Base-by-base conservation (phyloP, 2,329 filamentous ascomycete genomes). In the Ophiosphaerella herpotricha region DNA sequence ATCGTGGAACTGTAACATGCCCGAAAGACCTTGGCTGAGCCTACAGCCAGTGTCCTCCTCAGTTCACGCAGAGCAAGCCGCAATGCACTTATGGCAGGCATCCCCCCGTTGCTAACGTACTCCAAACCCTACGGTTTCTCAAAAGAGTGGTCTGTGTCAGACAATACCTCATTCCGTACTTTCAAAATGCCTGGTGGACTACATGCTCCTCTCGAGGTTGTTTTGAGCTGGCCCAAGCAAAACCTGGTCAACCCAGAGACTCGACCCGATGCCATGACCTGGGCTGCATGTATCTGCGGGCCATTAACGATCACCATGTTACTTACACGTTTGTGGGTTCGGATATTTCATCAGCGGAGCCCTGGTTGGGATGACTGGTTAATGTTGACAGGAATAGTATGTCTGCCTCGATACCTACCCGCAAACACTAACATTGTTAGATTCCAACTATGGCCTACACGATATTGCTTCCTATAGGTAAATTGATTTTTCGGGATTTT, bases 341-440 rank as follows among this genome's bases (percentile, higher is more conserved):
- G 68, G 18, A 50, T 67, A 11, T 51, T 53, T 8, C 58, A 66
- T 39, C 67, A 70, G 43, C 50, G 46, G 14, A 63, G 58, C 35
- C 40, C 62, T 11, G 63, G 66, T 5, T 61, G 48, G 57, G 68
- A 70, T 33, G 68, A 71, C 43, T 70, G 64, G 66, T 37, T 70
- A 12, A 63, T 69, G 55, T 12, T 66, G 11, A 59, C 55, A 23
- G 61, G 62, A 11, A 57, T 54, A 16, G 67, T 70, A 41, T 42
- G 60, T 51, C n/a, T 23, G 13, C 13, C 14, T 32, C 21, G 11
- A 9, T 4, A 32, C n/a, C n/a, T 1, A n/a, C 29, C 5, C 1
- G 31, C n/a, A 11, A 8, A 23, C 8, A 8, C 56, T 67, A 11
- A 67, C 33, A 4, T 1, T 2, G 5, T 1, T 8, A 70, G 65